phyloP scores from a whole-genome alignment of 2,329 filamentous ascomycete species.

The Dryadomyces sulphureus region DNA sequence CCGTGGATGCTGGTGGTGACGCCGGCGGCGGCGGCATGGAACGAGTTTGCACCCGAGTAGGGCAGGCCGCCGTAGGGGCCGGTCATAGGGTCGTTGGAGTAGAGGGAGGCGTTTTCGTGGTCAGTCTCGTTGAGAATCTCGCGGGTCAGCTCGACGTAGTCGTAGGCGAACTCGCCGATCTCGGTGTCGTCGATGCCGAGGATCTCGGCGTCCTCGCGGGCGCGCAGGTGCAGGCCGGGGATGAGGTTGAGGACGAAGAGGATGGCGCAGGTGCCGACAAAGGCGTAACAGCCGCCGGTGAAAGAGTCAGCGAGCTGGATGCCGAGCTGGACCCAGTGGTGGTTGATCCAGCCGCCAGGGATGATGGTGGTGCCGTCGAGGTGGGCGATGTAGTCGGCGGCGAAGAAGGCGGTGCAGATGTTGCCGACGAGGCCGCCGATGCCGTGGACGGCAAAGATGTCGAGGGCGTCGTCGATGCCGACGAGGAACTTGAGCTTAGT shows the following conservation, averaged over 20 bases:
- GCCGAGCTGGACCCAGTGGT: slow-evolving; percentile 68
- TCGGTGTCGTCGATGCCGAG: slow-evolving; percentile 80
- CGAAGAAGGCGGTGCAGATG: slow-evolving; percentile 67
- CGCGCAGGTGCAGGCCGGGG: slow-evolving; percentile 60
- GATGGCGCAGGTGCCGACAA: slow-evolving; percentile 62
- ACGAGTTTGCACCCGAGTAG: too few species aligned
- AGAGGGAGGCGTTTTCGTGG: slow-evolving; percentile 14
- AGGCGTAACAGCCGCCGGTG: slow-evolving; percentile 63
- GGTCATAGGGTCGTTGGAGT: slow-evolving; percentile 13
- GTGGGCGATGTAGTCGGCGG: slow-evolving; percentile 69
- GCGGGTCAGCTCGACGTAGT: slow-evolving; percentile 72
- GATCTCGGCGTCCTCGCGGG: slow-evolving; percentile 63
- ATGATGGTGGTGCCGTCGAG: slow-evolving; percentile 59
- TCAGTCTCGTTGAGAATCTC: slow-evolving; percentile 19
- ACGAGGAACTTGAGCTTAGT: slow-evolving; percentile 83
- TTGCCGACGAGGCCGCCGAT: slow-evolving; percentile 70
- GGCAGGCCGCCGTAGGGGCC: neutral
- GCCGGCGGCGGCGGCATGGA: too few species aligned
- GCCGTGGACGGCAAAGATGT: slow-evolving; percentile 76
- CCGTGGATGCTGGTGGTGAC: too few species aligned
- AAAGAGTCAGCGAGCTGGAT: slow-evolving; percentile 76
- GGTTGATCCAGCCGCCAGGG: slow-evolving; percentile 67
- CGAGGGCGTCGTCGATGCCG: slow-evolving; percentile 68
- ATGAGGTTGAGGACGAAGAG: slow-evolving; percentile 68
- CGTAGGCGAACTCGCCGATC: slow-evolving; percentile 90